A percentile compares a stretch with the other conserved stretches of the same genome.
Conservation (phyloP, 2,329 filamentous ascomycete species). For the Clarireedia homoeocarpa region DNA sequence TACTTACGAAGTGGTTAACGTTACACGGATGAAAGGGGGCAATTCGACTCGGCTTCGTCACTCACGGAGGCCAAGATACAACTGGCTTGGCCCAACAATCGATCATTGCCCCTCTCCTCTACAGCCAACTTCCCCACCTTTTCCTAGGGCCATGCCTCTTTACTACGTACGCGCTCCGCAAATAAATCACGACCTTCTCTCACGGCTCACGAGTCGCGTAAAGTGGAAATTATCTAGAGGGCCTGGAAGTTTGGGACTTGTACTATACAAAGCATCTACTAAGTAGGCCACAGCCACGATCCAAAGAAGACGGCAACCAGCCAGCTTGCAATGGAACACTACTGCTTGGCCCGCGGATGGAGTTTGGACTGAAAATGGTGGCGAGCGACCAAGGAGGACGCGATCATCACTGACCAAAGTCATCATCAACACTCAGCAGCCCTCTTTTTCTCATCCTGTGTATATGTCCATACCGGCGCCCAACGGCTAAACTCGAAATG, state of each 20-base stretch:
- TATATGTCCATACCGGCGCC: slow-evolving; percentile 5
- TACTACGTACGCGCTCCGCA: not conserved
- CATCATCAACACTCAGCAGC: not conserved
- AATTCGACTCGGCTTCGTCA: not conserved
- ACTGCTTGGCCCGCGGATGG: not conserved
- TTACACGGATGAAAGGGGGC: not conserved
- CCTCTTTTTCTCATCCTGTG: not conserved
- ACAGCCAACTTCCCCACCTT: not conserved
- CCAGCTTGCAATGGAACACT: not conserved
- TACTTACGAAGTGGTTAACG: too few species aligned
- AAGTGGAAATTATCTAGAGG: slow-evolving; percentile 2
- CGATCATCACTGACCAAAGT: not conserved
- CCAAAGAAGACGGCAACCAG: not conserved
- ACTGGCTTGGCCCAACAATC: not conserved
- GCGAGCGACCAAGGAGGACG: slow-evolving; percentile 1
- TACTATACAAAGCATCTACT: not conserved
- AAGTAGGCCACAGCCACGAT: not conserved
- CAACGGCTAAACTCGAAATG: slow-evolving; percentile 1
- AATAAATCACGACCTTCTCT: slow-evolving; percentile 1
- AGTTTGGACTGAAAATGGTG: not conserved
- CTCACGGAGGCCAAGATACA: not conserved
- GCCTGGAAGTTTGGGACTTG: not conserved
- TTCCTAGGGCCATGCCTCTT: not conserved
- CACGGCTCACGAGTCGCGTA: slow-evolving; percentile 1
- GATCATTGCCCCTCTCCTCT: slow-evolving; percentile 1